These are phyloP conservation scores for Chytriomyces hyalinus DNA, from an alignment of 192 early-diverging fungal genomes.

Conservation along the genomic window DNA sequence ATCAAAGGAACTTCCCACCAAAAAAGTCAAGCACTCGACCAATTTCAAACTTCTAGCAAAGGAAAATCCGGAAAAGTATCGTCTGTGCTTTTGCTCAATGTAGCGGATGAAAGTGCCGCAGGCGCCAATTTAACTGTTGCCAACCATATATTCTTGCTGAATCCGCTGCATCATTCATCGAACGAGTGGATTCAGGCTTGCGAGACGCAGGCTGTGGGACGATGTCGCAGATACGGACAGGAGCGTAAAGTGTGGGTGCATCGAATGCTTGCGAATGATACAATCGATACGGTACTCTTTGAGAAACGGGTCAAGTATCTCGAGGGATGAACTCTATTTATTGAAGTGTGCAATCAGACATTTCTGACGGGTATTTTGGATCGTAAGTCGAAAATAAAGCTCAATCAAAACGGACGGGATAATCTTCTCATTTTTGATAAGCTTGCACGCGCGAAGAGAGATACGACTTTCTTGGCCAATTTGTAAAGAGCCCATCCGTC, in stretches of 20 bases:
- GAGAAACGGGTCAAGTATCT: conserved; percentile 33
- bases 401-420: too few relatives aligned
- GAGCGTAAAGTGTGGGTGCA: conserved; percentile 47
- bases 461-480: too few relatives aligned
- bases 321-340: not conserved
- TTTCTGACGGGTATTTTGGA: too few relatives aligned
- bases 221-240: conserved; percentile 53
- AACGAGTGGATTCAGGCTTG: conserved; percentile 42
- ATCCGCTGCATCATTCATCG: conserved; percentile 41
- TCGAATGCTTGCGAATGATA: conserved; percentile 40
- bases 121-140: conserved; percentile 56
- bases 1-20: conserved; percentile 43
- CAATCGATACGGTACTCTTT: conserved; percentile 48
- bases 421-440: too few relatives aligned
- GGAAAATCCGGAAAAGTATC: conserved; percentile 15
- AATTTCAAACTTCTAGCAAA: conserved; percentile 37
- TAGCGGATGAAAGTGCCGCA: conserved; percentile 48
- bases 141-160: conserved; percentile 54
- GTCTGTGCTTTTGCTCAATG: conserved; percentile 49
- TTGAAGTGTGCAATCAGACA: not conserved
- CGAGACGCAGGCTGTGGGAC: conserved; percentile 55
- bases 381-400: too few relatives aligned
- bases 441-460: too few relatives aligned
- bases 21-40: conserved; percentile 30
- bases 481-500: too few relatives aligned